Evolutionary conservation across 176 grass and related monocot species (phyloP), one percentile per base, ranked within the genome.

Genomic region (Paspalum notatum): DNA sequence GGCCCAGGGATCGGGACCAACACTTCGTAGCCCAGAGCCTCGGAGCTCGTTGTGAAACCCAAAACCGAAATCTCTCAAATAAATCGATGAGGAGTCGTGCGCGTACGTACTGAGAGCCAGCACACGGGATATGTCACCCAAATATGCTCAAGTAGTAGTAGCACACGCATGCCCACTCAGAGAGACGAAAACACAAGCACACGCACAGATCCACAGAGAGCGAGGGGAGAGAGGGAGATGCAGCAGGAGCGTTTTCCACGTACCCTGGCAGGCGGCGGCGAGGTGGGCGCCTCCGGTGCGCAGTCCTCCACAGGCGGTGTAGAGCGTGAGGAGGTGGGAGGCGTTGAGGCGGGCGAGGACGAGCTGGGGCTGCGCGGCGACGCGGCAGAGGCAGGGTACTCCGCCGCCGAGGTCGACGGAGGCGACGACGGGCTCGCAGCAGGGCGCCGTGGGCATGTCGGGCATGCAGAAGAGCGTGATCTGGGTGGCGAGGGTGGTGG

Each of bases 281-380:
- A 83, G 32, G 58, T 83, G 69, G n/a, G 80, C 69, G 8, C 69
- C 69, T 6, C 45, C 80, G 58, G 58, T 40, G 45, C 37, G 69
- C 57, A 64, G 69, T 2, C 82, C 73, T 3, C 82, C 72, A 52
- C 82, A 84, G 49, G 82, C 42, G 27, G 51, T 38, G 62, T 84
- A 84, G 49, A 84, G 73, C 74, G 52, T 8, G 24, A 77, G 63
- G 43, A 84, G 73, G 62, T 75, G 82, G 42, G 63, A 17, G 64
- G 73, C 82, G 52, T 84, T 84, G 73, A 84, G 64, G 63, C 82
- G 72, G 52, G 70, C 82, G 26, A 72, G 43, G 82, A 58, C 14
- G 53, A 77, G 82, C 52, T 39, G 73, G 50, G 82, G 71, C 51
- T 57, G 72, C 38, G 72, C 72, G 7, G 82, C 82, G 51, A 76